Conservation (phyloP, 2,329 filamentous ascomycete species). For the Botrytis aclada region DNA sequence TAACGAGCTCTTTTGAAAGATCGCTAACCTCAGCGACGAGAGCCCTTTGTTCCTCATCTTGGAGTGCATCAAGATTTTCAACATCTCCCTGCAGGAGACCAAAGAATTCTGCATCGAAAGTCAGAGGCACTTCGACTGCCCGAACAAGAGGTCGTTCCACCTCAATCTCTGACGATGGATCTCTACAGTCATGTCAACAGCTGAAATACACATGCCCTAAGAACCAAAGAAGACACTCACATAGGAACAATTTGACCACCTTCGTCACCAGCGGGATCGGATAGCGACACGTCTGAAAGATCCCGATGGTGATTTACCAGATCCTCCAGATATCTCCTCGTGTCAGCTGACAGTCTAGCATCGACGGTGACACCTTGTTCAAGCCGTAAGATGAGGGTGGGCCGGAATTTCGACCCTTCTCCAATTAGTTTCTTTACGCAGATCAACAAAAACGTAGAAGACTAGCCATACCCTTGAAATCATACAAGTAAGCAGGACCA, state of each 20-base stretch:
- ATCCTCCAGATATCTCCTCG: constrained; percentile 60
- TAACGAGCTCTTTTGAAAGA: constrained; percentile 62
- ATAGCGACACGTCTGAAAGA: neutral
- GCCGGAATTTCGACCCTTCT: constrained; percentile 50
- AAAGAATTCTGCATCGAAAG: constrained; percentile 79
- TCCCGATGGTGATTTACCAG: constrained; percentile 39
- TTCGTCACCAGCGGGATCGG: neutral
- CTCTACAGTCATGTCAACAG: neutral
- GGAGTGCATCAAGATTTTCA: constrained; percentile 58
- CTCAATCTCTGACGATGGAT: neutral
- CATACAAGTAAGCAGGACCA: constrained; percentile 47
- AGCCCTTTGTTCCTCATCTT: constrained; percentile 57
- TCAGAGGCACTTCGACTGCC: constrained; percentile 69
- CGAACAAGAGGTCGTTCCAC: constrained; percentile 33
- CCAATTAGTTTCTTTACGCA: neutral
- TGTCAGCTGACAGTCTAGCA: constrained; percentile 56
- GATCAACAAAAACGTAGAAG: neutral
- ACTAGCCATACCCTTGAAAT: constrained; percentile 48
- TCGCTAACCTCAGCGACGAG: constrained; percentile 61
- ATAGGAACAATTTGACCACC: neutral
- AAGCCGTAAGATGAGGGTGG: constrained; percentile 67
- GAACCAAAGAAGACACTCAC: neutral
- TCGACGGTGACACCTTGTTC: constrained; percentile 65
- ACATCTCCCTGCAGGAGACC: constrained; percentile 70
- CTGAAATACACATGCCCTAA: neutral